Percentiles rank a stretch among this genome's conserved stretches.
These are phyloP conservation scores for Podaxis rugospora DNA, from an alignment of 768 basidiomycete genomes.

Conservation along the genomic window DNA sequence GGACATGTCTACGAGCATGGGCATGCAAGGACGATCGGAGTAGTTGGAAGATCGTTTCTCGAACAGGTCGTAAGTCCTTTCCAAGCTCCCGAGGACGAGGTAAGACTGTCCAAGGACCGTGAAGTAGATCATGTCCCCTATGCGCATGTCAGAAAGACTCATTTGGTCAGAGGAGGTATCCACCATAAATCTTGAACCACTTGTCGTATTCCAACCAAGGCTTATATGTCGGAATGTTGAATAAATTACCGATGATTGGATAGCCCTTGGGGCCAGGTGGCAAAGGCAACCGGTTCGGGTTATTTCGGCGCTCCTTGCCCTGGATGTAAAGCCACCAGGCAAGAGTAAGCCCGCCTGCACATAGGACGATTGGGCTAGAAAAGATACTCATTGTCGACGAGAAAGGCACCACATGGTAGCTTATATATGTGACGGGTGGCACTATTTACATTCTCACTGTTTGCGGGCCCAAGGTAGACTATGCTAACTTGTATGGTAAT, in stretches of 20 bases:
- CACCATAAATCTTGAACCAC: conserved; percentile 29
- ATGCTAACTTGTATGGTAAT: no score
- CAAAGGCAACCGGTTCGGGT: conserved; percentile 10
- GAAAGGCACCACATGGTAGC: no score
- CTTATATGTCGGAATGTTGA: conserved; percentile 21
- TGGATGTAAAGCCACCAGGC: background rate
- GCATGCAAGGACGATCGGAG: conserved; percentile 41
- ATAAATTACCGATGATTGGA: conserved; percentile 25
- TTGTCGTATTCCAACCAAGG: conserved; percentile 26
- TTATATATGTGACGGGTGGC: no score
- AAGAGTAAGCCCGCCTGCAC: background rate
- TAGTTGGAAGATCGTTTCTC: conserved; percentile 51
- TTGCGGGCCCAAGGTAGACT: no score
- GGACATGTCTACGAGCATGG: conserved; percentile 48
- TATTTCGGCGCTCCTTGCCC: background rate
- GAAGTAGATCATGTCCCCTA: conserved; percentile 52
- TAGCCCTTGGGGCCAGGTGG: conserved; percentile 28
- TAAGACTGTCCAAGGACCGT: conserved; percentile 34
- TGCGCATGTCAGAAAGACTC: background rate
- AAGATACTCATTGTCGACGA: no score
- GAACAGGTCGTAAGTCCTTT: conserved; percentile 44
- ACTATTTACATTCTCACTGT: no score
- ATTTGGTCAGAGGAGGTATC: background rate
- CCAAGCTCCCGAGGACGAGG: conserved; percentile 21
- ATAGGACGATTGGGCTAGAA: no score